Evolutionary conservation across 768 basidiomycete genomes (phyloP).

Genomic region (Cystofilobasidium macerans): DNA sequence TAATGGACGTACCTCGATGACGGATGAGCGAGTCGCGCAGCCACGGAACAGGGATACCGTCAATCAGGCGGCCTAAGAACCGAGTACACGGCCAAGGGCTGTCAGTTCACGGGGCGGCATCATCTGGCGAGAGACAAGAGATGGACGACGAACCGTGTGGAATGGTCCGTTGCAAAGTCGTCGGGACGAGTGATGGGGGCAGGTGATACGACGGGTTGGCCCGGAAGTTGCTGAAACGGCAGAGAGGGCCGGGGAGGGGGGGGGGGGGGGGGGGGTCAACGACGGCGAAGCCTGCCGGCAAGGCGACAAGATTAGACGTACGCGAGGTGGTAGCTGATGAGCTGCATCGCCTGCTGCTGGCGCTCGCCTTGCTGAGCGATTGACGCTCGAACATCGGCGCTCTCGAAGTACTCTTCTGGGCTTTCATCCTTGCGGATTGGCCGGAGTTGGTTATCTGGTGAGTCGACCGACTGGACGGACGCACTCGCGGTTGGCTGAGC

Average conservation of each 20-base stretch:
- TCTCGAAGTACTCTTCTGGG: conserved; percentile 5
- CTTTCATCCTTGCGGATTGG: neutral
- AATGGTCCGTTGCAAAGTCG: conserved; percentile 13
- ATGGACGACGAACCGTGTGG: conserved; percentile 11
- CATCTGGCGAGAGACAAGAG: neutral
- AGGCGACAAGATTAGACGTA: no score
- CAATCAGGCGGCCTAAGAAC: conserved; percentile 13
- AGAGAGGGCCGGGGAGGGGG: conserved; percentile 7
- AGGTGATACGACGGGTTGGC: conserved; percentile 20
- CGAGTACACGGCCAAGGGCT: neutral
- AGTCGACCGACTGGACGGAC: neutral
- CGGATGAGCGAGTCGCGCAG: conserved; percentile 14
- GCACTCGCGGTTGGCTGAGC: neutral
- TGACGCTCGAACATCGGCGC: neutral
- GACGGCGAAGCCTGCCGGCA: no score
- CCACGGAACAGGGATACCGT: conserved; percentile 12
- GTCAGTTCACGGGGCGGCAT: neutral
- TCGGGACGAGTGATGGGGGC: conserved; percentile 21
- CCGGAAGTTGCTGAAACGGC: conserved; percentile 22
- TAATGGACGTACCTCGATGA: conserved; percentile 13
- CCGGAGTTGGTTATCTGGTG: no score
- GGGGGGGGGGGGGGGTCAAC: neutral
- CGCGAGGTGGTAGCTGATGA: neutral
- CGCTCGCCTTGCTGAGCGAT: conserved; percentile 3
- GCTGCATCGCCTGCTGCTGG: conserved; percentile 12